A percentile compares a stretch with the other conserved stretches of the same genome.
phyloP scores from a whole-genome alignment of 2,329 filamentous ascomycete genomes.

The Penicillium sp. region DNA sequence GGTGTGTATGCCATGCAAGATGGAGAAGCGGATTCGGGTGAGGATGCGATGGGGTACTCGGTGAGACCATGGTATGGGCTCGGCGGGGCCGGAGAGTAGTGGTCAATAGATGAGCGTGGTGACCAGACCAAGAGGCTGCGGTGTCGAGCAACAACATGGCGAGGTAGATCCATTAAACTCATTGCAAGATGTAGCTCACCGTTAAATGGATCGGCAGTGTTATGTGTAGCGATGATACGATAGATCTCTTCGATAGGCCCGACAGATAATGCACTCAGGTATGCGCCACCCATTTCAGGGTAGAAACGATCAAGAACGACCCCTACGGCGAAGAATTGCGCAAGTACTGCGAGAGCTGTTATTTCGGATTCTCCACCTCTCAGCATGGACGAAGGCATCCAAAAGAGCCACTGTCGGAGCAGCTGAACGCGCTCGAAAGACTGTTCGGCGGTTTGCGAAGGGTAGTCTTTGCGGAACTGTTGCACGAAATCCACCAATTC shows the following conservation, averaged over 20 bases:
- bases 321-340: conserved; percentile 88
- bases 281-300: conserved; percentile 85
- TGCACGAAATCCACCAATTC: conserved; percentile 75
- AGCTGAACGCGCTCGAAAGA: conserved; percentile 90
- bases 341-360: conserved; percentile 79
- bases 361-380: conserved; percentile 76
- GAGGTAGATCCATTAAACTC: conserved; percentile 72
- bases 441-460: conserved; percentile 72
- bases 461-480: conserved; percentile 71
- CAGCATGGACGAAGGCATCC: conserved; percentile 85
- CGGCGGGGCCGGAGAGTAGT: conserved; percentile 41
- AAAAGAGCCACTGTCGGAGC: conserved; percentile 91
- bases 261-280: conserved; percentile 80
- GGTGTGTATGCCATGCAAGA: conserved; percentile 47
- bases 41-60: conserved; percentile 37
- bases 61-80: conserved; percentile 40
- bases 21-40: conserved; percentile 42
- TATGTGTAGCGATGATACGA: conserved; percentile 72
- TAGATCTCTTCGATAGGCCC: conserved; percentile 86
- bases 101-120: conserved; percentile 41
- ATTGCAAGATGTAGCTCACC: conserved; percentile 65
- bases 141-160: conserved; percentile 71
- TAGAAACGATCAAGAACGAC: conserved; percentile 88
- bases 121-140: conserved; percentile 70
- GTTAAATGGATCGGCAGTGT: conserved; percentile 61